Evolutionary conservation across 768 basidiomycete genomes (phyloP), one percentile per base, ranked within the genome.

Genomic region (Lentinula sp.): DNA sequence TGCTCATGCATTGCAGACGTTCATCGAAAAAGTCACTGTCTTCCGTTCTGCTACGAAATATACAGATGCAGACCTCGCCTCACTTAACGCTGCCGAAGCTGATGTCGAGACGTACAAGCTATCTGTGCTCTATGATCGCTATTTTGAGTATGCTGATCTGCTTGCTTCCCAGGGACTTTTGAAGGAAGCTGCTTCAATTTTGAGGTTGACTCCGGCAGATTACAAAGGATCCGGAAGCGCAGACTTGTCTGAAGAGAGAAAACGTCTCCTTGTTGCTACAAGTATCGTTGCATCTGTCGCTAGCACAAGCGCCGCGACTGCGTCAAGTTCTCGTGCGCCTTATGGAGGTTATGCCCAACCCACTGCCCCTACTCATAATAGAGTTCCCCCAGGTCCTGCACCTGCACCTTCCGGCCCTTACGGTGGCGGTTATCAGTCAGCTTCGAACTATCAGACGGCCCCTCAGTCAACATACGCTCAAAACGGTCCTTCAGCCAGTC

Each of bases 11-110:
- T 75, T 99, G 45, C 96, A 98, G 70, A 87, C 89, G 0, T 95
- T 98, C 74, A 83, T 98, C 66, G 97, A 98, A 76, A 98, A 98
- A 74, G 95, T 98, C 23, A 87, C 95, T 1, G 86, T 97, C 45
- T 98, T 99, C 84, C 86, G 93, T 54, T 79, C 84, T 52, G 97
- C 96, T 0, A 90, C 91, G 52, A 79, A 81, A 13, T 95, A 93
- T 70, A 77, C 83, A 63, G 93, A 95, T 67, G 72, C 74, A 15
- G 95, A 95, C 63, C 78, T 98, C 41, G 69, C 72, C 1, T 68
- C 72, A 53, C 66, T 72, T 0, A 62, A 70, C 8, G 69, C 69
- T 0, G 76, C 70, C 4, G 74, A 78, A 32, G 78, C 77, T 4
- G 77, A 82, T 49, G 73, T 78, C 4, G 83, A 87, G 71, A 78